Conservation (phyloP, 2,329 filamentous ascomycete species). For the Cercospora sesami region DNA sequence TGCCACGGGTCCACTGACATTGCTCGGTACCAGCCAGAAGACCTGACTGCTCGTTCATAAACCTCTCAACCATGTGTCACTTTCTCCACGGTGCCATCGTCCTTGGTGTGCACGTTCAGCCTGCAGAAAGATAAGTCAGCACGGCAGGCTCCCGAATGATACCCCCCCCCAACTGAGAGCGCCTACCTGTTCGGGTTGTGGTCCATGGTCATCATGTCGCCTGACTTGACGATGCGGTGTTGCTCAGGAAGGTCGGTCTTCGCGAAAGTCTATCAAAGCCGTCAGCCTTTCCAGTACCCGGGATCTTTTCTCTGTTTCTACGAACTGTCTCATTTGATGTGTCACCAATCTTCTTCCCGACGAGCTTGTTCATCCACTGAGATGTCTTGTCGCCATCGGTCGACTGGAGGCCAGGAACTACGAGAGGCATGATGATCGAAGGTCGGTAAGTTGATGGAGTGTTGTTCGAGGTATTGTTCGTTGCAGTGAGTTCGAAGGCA, state of each 20-base stretch:
- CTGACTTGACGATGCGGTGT: conserved; percentile 50
- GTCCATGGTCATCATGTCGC: conserved; percentile 51
- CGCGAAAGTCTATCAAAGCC: conserved; percentile 49
- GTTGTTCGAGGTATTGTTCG: not conserved
- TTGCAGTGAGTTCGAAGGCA: not conserved
- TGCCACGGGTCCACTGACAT: not conserved
- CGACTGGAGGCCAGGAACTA: conserved; percentile 50
- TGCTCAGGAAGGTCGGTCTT: conserved; percentile 51
- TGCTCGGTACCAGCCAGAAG: not conserved
- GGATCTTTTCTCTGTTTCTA: not conserved
- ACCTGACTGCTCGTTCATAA: not conserved
- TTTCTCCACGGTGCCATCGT: conserved; percentile 52
- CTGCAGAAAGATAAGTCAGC: conserved; percentile 25
- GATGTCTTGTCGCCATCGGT: conserved; percentile 42
- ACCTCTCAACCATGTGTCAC: conserved; percentile 47
- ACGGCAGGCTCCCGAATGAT: not conserved
- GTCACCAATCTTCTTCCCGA: conserved; percentile 55
- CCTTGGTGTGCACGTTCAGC: conserved; percentile 52
- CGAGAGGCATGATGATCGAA: conserved; percentile 49
- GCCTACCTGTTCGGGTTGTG: conserved; percentile 47
- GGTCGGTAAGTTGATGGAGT: not conserved
- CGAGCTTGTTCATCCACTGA: conserved; percentile 51
- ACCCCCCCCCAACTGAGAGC: not conserved
- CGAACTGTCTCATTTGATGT: conserved; percentile 47
- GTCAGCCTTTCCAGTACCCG: not conserved